Evolutionary conservation across 2,329 filamentous ascomycete genomes (phyloP), one percentile per base, ranked within the genome.

Genomic region (Pseudophaeomoniella oleicola): DNA sequence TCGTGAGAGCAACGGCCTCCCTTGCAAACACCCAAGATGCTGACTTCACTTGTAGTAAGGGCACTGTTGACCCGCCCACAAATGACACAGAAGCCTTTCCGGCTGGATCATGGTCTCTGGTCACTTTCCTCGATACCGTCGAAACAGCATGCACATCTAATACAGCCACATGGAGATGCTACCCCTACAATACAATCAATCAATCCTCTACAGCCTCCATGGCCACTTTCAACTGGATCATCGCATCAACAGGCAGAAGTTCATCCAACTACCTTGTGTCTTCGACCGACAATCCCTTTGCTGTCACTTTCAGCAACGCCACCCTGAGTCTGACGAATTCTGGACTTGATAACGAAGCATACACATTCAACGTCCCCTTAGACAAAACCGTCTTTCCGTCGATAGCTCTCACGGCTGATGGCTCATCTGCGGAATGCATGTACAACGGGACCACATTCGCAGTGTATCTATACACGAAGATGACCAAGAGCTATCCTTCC

Each of bases 191-290:
- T 17, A 17, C 32, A 4, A 12, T 17, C 16, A 54, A 58, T 33
- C 45, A 56, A 12, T 53, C 60, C 11, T 48, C 51, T 6, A 51
- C 59, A 3, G 57, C 60, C 14, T 56, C 58, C 3, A 50, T 63
- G 3, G 62, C 69, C 0, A 69, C 64, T 4, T 78, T 80, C 53
- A 65, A 71, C 50, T 81, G 75, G 76, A 62, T 69, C 39, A 74
- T 82, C 39, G 53, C 54, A 2, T 49, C 59, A 1, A 56, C 59
- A 0, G 13, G 17, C 30, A 44, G 41, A 3, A 50, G 46, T 3
- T 43, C 44, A 2, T 16, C 34, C 14, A 30, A 51, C 19, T 75
- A 67, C 53, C 57, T 56, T 32, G 69, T 78, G 43, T 74, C 74
- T 4, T 71, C 71, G 2, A 62, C 60, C 15, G 54, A 63, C 17